A percentile compares a stretch with the other conserved stretches of the same genome.
Conservation (phyloP, 2,329 filamentous ascomycete species). For the Alternaria conjuncta region DNA sequence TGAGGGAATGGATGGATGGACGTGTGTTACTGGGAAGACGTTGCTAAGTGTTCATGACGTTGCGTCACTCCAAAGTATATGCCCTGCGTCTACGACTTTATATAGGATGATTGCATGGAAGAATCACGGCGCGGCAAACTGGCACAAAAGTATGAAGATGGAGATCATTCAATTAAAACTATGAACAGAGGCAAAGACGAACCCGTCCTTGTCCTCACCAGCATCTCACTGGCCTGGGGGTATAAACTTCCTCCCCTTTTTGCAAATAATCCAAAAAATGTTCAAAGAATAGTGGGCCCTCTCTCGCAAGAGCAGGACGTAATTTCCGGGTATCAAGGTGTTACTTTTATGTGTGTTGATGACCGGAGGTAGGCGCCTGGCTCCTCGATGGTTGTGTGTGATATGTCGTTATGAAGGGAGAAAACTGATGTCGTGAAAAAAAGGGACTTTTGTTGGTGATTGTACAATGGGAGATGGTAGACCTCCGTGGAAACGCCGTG, state of each 20-base stretch:
- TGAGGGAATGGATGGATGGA: neutral
- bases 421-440: slow-evolving; percentile 2
- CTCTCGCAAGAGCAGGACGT: slow-evolving; percentile 17
- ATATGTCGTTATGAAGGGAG: neutral
- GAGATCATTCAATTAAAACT: neutral
- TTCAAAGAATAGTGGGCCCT: slow-evolving; percentile 6
- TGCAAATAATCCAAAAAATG: neutral
- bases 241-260: neutral
- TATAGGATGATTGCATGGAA: neutral
- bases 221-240: neutral
- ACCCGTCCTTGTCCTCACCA: neutral
- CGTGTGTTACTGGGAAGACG: neutral
- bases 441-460: slow-evolving; percentile 20
- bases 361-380: slow-evolving; percentile 32
- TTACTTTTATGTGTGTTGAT: slow-evolving; percentile 8
- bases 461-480: slow-evolving; percentile 12
- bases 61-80: neutral
- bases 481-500: slow-evolving; percentile 15
- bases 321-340: slow-evolving; percentile 15
- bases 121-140: neutral
- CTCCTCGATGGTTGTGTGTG: slow-evolving; percentile 46
- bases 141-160: neutral
- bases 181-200: neutral
- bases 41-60: neutral
- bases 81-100: neutral